These are phyloP conservation scores for Lachancea waltii DNA, from an alignment of 805 yeast species.

Conservation along the genomic window DNA sequence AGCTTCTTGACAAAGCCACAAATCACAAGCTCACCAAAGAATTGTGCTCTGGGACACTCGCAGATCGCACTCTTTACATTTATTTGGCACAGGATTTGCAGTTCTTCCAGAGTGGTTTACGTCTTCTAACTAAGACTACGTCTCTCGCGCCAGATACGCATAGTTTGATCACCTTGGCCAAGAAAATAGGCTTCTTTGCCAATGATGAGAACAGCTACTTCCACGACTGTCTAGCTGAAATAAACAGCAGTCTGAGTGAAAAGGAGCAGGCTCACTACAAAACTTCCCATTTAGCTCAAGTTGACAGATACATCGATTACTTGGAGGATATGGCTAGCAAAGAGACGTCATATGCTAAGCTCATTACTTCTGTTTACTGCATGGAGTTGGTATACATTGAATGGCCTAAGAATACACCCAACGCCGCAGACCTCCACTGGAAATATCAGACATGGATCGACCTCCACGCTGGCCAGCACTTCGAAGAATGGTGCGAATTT, in stretches of 20 bases:
- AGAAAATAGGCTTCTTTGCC: constrained; percentile 46
- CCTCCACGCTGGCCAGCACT: constrained; percentile 44
- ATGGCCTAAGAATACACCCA: constrained; percentile 42
- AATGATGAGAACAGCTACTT: constrained; percentile 46
- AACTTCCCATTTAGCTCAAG: constrained; percentile 29
- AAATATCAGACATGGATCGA: constrained; percentile 47
- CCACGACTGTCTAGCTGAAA: constrained; percentile 28
- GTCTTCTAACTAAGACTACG: constrained; percentile 39
- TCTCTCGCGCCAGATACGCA: constrained; percentile 37
- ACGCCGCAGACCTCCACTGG: constrained; percentile 34
- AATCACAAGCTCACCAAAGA: constrained; percentile 40
- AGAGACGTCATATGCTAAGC: constrained; percentile 27
- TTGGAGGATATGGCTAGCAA: constrained; percentile 30
- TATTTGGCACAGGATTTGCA: constrained; percentile 45
- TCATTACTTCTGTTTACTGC: constrained; percentile 39
- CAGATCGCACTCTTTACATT: constrained; percentile 37
- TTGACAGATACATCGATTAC: constrained; percentile 34
- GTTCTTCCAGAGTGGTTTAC: constrained; percentile 40
- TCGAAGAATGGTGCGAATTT: constrained; percentile 44
- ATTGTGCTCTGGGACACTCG: constrained; percentile 40
- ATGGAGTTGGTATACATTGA: constrained; percentile 47
- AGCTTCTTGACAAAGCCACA: constrained; percentile 29
- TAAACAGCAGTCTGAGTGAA: constrained; percentile 12
- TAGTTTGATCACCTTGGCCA: constrained; percentile 38
- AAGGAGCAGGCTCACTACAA: constrained; percentile 16